Percentiles rank a stretch among this genome's conserved stretches.
These are phyloP conservation scores for Talaromyces nanjingensis DNA, from an alignment of 495 filamentous ascomycete genomes.

Conservation along the genomic window DNA sequence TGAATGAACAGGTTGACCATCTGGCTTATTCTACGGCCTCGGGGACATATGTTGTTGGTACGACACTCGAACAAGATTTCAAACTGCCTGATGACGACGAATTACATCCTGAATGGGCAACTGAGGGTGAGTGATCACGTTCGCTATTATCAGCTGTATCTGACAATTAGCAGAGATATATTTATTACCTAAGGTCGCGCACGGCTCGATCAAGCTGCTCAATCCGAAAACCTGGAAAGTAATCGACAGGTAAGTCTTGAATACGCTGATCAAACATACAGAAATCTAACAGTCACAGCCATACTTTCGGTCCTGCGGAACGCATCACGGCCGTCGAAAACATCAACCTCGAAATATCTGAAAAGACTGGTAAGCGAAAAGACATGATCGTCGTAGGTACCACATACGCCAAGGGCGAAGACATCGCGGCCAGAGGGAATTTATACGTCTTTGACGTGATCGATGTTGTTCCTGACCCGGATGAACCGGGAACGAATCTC, in stretches of 20 bases:
- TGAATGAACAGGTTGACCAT: slow-evolving; percentile 65
- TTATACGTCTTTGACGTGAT: slow-evolving; percentile 92
- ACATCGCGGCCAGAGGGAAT: slow-evolving; percentile 74
- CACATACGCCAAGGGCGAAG: slow-evolving; percentile 75
- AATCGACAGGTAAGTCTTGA: slow-evolving; percentile 57
- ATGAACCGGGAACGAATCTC: slow-evolving; percentile 71
- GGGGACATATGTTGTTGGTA: slow-evolving; percentile 69
- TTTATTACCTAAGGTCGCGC: slow-evolving; percentile 62
- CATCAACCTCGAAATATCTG: slow-evolving; percentile 80
- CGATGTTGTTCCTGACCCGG: slow-evolving; percentile 82
- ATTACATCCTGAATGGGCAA: slow-evolving; percentile 69
- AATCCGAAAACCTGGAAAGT: slow-evolving; percentile 67
- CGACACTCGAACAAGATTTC: slow-evolving; percentile 58
- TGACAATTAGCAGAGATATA: slow-evolving; percentile 27
- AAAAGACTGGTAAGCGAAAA: slow-evolving; percentile 77
- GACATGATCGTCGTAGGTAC: slow-evolving; percentile 82
- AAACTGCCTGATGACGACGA: slow-evolving; percentile 80
- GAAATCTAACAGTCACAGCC: slow-evolving; percentile 20
- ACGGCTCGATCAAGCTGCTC: slow-evolving; percentile 64
- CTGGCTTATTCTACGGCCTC: slow-evolving; percentile 69
- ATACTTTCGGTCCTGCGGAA: slow-evolving; percentile 60
- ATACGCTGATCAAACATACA: not conserved
- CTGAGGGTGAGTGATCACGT: slow-evolving; percentile 46
- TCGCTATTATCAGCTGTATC: not conserved
- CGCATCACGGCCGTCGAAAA: slow-evolving; percentile 73